Percentiles rank a stretch among this genome's conserved stretches.
Evolutionary conservation across 2,329 filamentous ascomycete species (phyloP).

Genomic region (Sporothrix protearum): DNA sequence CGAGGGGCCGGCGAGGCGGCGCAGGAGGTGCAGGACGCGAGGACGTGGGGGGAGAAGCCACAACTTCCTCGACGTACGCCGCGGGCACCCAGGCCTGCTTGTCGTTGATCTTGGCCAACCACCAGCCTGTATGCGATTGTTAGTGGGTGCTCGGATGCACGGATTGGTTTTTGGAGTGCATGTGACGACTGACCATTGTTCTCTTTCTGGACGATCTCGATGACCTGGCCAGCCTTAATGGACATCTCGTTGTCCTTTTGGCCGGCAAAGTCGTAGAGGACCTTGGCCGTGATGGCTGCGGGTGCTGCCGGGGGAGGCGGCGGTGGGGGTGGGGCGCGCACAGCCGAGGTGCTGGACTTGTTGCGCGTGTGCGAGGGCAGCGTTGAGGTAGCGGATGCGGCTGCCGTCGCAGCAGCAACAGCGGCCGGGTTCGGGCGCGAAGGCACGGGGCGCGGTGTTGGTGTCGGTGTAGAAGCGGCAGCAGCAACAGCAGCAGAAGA

Average conservation of each 20-base stretch:
- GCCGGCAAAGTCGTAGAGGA: conserved; percentile 86
- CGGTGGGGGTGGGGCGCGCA: conserved; percentile 59
- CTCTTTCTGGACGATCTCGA: conserved; percentile 92
- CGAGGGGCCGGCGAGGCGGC: conserved; percentile 71
- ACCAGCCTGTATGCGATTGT: conserved; percentile 84
- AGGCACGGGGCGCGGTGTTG: conserved; percentile 39
- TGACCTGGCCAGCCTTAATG: conserved; percentile 72
- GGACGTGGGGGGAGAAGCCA: conserved; percentile 56
- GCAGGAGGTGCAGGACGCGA: conserved; percentile 64
- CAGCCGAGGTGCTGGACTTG: conserved; percentile 50
- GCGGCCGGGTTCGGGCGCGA: conserved; percentile 29
- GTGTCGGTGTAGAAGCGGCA: conserved; percentile 50
- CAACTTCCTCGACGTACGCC: conserved; percentile 85
- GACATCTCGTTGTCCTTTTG: conserved; percentile 82
- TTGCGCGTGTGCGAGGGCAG: conserved; percentile 54
- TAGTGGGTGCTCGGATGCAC: not conserved
- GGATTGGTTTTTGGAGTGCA: not conserved
- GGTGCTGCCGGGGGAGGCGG: conserved; percentile 64
- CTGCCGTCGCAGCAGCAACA: conserved; percentile 38
- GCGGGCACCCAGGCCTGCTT: conserved; percentile 93
- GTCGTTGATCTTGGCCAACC: conserved; percentile 72
- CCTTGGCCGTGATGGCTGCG: conserved; percentile 77
- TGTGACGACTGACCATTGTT: conserved; percentile 65
- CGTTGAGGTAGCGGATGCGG: conserved; percentile 51
- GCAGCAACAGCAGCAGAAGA: conserved; percentile 32